Evolutionary conservation across 2,329 filamentous ascomycete species (phyloP).

Genomic region (Alternaria conjuncta): DNA sequence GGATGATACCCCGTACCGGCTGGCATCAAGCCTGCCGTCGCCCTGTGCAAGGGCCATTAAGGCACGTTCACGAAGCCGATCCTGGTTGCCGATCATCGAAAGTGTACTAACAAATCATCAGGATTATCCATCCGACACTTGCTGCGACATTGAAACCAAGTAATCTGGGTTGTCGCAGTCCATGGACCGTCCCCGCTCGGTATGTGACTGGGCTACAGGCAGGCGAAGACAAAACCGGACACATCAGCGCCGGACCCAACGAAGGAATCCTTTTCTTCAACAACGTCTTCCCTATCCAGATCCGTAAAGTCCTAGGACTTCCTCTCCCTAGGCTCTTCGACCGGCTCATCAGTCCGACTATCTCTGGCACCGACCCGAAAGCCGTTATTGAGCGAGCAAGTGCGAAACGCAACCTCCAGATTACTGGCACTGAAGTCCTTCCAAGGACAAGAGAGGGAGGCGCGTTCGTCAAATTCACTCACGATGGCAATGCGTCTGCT

Average conservation of each 20-base stretch:
- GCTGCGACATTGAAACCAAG: conserved; percentile 2
- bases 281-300: conserved; percentile 83
- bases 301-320: conserved; percentile 67
- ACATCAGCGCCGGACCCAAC: conserved; percentile 77
- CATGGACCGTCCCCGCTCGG: conserved; percentile 22
- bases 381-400: conserved; percentile 65
- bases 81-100: conserved; percentile 29
- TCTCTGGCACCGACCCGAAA: conserved; percentile 63
- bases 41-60: conserved; percentile 26
- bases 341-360: conserved; percentile 57
- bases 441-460: conserved; percentile 90
- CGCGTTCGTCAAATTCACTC: conserved; percentile 85
- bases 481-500: conserved; percentile 55
- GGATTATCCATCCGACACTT: conserved; percentile 14
- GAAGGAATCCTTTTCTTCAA: conserved; percentile 91
- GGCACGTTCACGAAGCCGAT: conserved; percentile 28
- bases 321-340: conserved; percentile 60
- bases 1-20: conserved; percentile 26
- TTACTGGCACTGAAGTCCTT: conserved; percentile 81
- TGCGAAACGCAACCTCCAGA: conserved; percentile 61
- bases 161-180: not conserved
- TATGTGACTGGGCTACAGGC: conserved; percentile 49
- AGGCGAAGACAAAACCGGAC: conserved; percentile 74
- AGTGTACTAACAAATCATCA: conserved; percentile 27
- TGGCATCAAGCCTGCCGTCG: conserved; percentile 27